Conservation (phyloP, 2,329 filamentous ascomycete species). For the Blastomyces emzantsi region DNA sequence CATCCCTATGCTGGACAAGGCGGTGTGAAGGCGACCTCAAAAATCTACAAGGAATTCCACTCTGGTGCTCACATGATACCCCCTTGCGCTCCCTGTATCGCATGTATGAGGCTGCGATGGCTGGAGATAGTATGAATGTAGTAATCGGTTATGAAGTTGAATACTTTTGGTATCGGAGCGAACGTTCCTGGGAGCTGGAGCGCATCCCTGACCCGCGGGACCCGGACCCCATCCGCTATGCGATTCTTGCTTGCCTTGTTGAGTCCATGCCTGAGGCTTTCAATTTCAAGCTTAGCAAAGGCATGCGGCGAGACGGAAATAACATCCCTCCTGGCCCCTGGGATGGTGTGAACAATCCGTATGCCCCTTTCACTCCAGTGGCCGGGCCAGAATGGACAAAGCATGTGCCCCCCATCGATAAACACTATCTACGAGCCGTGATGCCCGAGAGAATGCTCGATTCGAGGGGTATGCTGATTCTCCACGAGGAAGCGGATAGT, state of each 20-base stretch:
- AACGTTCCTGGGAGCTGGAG: constrained; percentile 18
- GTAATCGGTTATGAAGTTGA: constrained; percentile 18
- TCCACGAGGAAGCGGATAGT: constrained; percentile 11
- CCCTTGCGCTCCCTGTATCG: constrained; percentile 19
- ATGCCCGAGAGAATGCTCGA: constrained; percentile 19
- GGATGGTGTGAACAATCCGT: constrained; percentile 13
- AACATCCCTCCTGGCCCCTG: constrained; percentile 9
- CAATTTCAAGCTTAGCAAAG: constrained; percentile 21
- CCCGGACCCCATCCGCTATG: constrained; percentile 22
- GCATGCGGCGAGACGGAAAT: constrained; percentile 17
- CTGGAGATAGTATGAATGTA: constrained; percentile 10
- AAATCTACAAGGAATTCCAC: constrained; percentile 2
- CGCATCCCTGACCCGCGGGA: constrained; percentile 23
- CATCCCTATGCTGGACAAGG: constrained; percentile 1
- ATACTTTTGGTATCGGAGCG: constrained; percentile 22
- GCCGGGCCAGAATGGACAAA: constrained; percentile 17
- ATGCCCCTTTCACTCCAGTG: constrained; percentile 14
- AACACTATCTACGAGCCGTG: constrained; percentile 13
- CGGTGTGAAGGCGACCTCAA: not conserved
- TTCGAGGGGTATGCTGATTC: constrained; percentile 22
- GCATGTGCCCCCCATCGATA: constrained; percentile 14
- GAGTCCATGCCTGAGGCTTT: constrained; percentile 20
- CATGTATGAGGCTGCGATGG: constrained; percentile 19
- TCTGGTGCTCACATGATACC: constrained; percentile 1
- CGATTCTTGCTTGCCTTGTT: constrained; percentile 21